phyloP scores from a whole-genome alignment of 2,329 filamentous ascomycete species.

The Lachnellula occidentalis region DNA sequence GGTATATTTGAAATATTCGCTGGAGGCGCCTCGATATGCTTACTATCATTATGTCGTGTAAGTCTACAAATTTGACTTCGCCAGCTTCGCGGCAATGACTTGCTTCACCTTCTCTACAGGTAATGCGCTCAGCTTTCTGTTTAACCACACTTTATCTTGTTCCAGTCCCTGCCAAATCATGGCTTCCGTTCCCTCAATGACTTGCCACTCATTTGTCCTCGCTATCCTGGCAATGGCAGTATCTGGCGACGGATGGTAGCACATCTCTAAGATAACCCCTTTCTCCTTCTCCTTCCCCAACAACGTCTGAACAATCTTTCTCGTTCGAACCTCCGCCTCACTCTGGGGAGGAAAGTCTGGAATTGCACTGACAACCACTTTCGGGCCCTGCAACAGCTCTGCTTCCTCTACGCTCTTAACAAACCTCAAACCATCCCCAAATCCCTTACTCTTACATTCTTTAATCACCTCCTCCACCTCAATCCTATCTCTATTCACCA shows the following conservation, averaged over 20 bases:
- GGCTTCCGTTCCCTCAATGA: slow-evolving; percentile 26
- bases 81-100: slow-evolving; percentile 34
- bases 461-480: slow-evolving; percentile 64
- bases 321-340: slow-evolving; percentile 53
- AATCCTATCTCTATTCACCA: slow-evolving; percentile 65
- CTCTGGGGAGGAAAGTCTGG: slow-evolving; percentile 70
- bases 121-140: slow-evolving; percentile 56
- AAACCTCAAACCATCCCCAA: slow-evolving; percentile 54
- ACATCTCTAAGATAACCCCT: slow-evolving; percentile 28
- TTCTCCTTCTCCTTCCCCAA: slow-evolving; percentile 35
- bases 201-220: slow-evolving; percentile 18
- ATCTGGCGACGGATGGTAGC: slow-evolving; percentile 27
- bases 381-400: slow-evolving; percentile 49
- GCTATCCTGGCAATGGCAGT: slow-evolving; percentile 22
- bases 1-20: not conserved
- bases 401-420: slow-evolving; percentile 59
- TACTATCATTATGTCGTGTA: not conserved
- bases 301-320: slow-evolving; percentile 37
- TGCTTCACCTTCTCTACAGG: slow-evolving; percentile 55
- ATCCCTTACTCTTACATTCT: slow-evolving; percentile 56
- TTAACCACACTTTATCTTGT: slow-evolving; percentile 36
- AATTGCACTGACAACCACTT: slow-evolving; percentile 67
- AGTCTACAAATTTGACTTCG: slow-evolving; percentile 1
- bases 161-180: slow-evolving; percentile 31
- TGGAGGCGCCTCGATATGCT: not conserved